A percentile compares a stretch with the other conserved stretches of the same genome.
These are phyloP conservation scores for Fusarium scirpi DNA, from an alignment of 2,329 filamentous ascomycete genomes.

Conservation along the genomic window DNA sequence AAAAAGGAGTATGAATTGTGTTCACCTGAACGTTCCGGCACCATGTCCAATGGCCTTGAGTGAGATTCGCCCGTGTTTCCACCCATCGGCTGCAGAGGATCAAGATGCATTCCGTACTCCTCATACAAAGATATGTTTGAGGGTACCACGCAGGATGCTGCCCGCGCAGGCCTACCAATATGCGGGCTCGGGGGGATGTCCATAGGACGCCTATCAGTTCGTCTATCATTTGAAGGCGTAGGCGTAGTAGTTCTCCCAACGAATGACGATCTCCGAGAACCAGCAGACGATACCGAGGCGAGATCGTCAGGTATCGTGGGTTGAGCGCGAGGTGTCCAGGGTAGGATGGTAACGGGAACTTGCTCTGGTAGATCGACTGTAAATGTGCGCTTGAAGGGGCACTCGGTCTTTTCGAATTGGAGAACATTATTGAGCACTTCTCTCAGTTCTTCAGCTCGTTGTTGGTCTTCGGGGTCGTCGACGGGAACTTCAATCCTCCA, in stretches of 20 bases:
- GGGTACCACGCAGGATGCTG: constrained; percentile 15
- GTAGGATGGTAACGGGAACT: constrained; percentile 73
- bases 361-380: constrained; percentile 78
- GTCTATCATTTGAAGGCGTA: constrained; percentile 18
- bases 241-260: constrained; percentile 31
- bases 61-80: not conserved
- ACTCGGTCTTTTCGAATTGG: constrained; percentile 88
- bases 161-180: constrained; percentile 13
- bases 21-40: constrained; percentile 27
- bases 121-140: constrained; percentile 29
- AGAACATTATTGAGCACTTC: constrained; percentile 77
- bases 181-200: constrained; percentile 24
- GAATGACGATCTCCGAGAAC: constrained; percentile 36
- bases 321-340: constrained; percentile 68
- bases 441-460: constrained; percentile 75
- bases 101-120: constrained; percentile 13
- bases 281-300: constrained; percentile 13
- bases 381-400: constrained; percentile 84
- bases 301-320: constrained; percentile 23
- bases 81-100: constrained; percentile 14
- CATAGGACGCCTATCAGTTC: constrained; percentile 2
- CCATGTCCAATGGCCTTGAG: constrained; percentile 22
- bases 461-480: constrained; percentile 59
- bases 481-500: constrained; percentile 90
- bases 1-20: constrained; percentile 15